Evolutionary conservation across 2,329 filamentous ascomycete genomes (phyloP), one percentile per base, ranked within the genome.

Genomic region (Paecilomyces sp.): DNA sequence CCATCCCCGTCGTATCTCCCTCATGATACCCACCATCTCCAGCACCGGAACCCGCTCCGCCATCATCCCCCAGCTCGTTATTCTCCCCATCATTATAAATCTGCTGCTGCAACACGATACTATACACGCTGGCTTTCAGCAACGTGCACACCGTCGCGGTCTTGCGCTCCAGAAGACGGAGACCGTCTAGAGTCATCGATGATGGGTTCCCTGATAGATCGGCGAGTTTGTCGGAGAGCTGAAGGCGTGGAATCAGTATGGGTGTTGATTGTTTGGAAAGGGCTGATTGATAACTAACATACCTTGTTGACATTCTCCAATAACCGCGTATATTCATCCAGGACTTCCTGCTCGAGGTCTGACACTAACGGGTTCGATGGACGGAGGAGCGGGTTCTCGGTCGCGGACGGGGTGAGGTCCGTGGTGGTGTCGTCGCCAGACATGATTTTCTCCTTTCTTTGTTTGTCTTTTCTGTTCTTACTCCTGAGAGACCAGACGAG

Each of bases 121-220:
- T 96, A 79, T 99, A 99, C 64, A 99, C 94, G 75, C 93, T 97
- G 18, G 94, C 93, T 80, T 99, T 99, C 72, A 99, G 83, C 72
- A 97, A 77, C 63, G 94, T 99, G 76, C 96, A 97, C 24, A 97
- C 93, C 58, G 96, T 81, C 66, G 91, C 92, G 52, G 93, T 97
- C 81, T 97, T 97, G 67, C 94, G 83, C 80, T 99, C 94, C 58
- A 99, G 81, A 52, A 92, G 88, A 58, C 94, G 83, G 67, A 99
- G 81, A 8, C 90, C 88, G 74, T 99, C 91, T 9, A 80, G 72
- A 6, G 89, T 88, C 24, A 91, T 88, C 0, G 92, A 89, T 85
- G 87, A 63, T 90, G 87, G 68, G 83, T 80, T 67, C 84, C 85
- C 62, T 86, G 85, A 61, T 82, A 79, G 56, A 72, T 76, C 50